Evolutionary conservation across 2,329 filamentous ascomycete species (phyloP), one percentile per base, ranked within the genome.

Genomic region (Trichoderma sp.): DNA sequence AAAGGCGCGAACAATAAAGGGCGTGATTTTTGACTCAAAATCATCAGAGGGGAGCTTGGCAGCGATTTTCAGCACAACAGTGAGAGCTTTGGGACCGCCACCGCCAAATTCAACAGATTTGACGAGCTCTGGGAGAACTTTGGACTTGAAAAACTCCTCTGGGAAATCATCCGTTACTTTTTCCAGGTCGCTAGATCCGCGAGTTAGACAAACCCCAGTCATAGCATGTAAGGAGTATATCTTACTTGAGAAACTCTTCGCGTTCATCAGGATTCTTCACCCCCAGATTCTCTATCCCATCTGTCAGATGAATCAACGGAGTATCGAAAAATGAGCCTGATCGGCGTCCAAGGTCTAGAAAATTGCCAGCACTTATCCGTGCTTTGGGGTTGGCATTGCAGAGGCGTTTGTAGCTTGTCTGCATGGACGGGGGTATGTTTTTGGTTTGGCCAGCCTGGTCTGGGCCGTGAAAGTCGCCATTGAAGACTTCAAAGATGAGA

Each of bases 81-180:
- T 82, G 69, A 99, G 92, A 0, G 97, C 94, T 75, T 97, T 96
- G 0, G 94, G 92, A 0, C 95, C 95, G 32, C 95, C 95, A 12
- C 94, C 95, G 8, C 95, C 95, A 78, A 97, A 99, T 75, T 99
- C 95, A n/a, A 98, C 93, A 0, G 94, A 97, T 76, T 98, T 99
- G n/a, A 99, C 85, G 34, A 99, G 83, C 76, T 99, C 95, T 0
- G 95, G 95, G 9, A 99, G 84, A 4, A 99, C 89, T 76, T 98
- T 99, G 86, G 97, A 92, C 77, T 96, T 97, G 84, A 98, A 97
- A 78, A 97, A 99, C 69, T 98, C 95, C 76, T 97, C 94, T 0
- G 95, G 95, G 70, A 98, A 97, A 78, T 99, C 94, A 72, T 97
- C 93, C 0, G 93, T 91, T 5, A 97, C 85, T 69, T 91, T 86